Evolutionary conservation across 352 stramenopile genomes (phyloP), one percentile per base, ranked within the genome.

Genomic region (Phytophthora uliginosa): DNA sequence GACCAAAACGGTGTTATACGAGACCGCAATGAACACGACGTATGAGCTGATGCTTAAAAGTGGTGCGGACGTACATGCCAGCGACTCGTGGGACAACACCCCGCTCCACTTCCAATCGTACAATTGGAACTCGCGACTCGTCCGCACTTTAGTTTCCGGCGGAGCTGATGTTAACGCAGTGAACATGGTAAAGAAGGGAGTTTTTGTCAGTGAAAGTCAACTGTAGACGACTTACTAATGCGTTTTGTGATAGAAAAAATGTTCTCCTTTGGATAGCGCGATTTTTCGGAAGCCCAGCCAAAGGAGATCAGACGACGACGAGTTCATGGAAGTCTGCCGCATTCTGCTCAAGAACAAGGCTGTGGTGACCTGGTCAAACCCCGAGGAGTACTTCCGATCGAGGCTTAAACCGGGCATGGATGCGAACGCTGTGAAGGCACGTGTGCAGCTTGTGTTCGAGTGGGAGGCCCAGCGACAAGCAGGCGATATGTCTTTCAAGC

Each of bases 331-430:
- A 50, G 42, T 22, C 42, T 50, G 42, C 17, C 42, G 42, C 42
- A 50, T 50, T 50, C 42, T 50, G 42, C 42, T 50, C 42, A 50
- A 50, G 42, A 50, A 50, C 42, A 50, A 50, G 42, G 42, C 7
- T 4, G 15, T 22, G n/a, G 42, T 50, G 42, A 9, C 18, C 42
- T 50, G 42, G 42, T 50, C 42, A 13, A 8, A 50, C 42, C 42
- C 42, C 9, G 42, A 22, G 7, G 42, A 50, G 42, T 50, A 50
- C 4, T 50, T 50, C 42, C 15, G 17, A 22, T 50, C 42, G 2
- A 50, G 17, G 42, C 1, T 50, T 22, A 22, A 50, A 50, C 42
- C 42, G 17, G 18, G 4, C 42, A 24, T 50, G 42, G 42, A 50
- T 50, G 42, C 18, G 2, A 50, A 22, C 42, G 42, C 42, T 22